Percentiles rank a stretch among this genome's conserved stretches.
phyloP scores from a whole-genome alignment of 108 stramenopile genomes.

The Epipyxis sp. region DNA sequence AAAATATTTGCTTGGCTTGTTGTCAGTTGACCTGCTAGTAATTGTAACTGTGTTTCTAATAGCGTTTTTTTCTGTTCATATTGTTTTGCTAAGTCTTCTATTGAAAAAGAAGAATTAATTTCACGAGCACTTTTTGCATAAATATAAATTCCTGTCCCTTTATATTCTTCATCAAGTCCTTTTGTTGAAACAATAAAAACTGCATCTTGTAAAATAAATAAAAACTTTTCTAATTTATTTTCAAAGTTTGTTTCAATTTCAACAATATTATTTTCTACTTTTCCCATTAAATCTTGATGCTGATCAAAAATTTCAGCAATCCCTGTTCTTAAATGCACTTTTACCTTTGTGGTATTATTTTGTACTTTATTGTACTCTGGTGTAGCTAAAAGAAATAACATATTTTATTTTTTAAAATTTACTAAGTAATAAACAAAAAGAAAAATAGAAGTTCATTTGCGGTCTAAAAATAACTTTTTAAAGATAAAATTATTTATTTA shows the following conservation, averaged over 20 bases:
- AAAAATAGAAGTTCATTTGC: no score
- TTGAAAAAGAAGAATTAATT: no score
- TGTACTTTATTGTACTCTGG: background rate
- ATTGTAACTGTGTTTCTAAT: no score
- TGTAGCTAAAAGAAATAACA: slow-evolving; percentile 19
- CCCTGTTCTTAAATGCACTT: slow-evolving; percentile 18
- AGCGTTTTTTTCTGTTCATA: no score
- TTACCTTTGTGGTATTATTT: slow-evolving; percentile 6
- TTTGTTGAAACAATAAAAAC: slow-evolving; percentile 12
- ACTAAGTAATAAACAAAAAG: background rate
- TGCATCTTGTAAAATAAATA: slow-evolving; percentile 16
- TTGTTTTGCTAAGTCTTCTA: no score
- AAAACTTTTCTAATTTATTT: slow-evolving; percentile 13
- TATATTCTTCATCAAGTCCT: slow-evolving; percentile 23
- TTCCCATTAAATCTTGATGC: background rate
- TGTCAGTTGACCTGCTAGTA: no score
- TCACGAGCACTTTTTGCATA: no score
- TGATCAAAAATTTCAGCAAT: slow-evolving; percentile 20
- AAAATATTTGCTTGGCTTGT: slow-evolving; percentile 5
- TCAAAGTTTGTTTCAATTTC: slow-evolving; percentile 14
- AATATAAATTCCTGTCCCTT: no score
- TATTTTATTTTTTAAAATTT: slow-evolving; percentile 26
- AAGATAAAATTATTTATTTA: slow-evolving; percentile 19
- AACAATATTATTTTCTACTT: slow-evolving; percentile 22
- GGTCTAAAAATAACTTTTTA: slow-evolving; percentile 9